A percentile compares a stretch with the other conserved stretches of the same genome.
Evolutionary conservation across 306 rosid species (phyloP).

Genomic region (Trifolium repens): DNA sequence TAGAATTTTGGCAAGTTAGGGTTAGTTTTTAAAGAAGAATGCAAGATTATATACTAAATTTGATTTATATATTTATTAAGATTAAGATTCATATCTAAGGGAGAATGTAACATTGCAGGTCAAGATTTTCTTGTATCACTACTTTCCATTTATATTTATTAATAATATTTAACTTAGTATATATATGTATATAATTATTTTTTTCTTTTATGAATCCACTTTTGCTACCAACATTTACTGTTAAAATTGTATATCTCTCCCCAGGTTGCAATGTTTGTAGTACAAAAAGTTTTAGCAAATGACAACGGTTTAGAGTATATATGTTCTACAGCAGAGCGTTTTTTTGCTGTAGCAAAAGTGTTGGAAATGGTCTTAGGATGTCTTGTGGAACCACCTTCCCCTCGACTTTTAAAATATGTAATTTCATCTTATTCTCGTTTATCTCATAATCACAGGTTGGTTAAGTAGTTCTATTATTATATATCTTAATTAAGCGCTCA

Average conservation of each 20-base stretch:
- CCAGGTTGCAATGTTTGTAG: background rate
- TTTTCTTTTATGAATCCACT: background rate
- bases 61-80: too few species aligned
- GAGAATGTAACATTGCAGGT: too few species aligned
- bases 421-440: slow-evolving; percentile 75
- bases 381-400: slow-evolving; percentile 69
- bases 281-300: slow-evolving; percentile 49
- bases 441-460: slow-evolving; percentile 69
- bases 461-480: slow-evolving; percentile 2
- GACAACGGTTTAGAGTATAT: slow-evolving; percentile 79
- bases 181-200: too few species aligned
- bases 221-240: background rate
- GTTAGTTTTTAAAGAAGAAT: too few species aligned
- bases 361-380: slow-evolving; percentile 64
- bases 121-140: too few species aligned
- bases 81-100: too few species aligned
- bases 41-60: too few species aligned
- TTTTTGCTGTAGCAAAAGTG: slow-evolving; percentile 70
- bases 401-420: slow-evolving; percentile 71
- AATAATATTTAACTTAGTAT: background rate
- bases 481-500: background rate
- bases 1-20: too few species aligned
- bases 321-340: slow-evolving; percentile 73
- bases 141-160: too few species aligned
- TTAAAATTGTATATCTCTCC: background rate